Evolutionary conservation across 2,329 filamentous ascomycete species (phyloP).

Genomic region (Fusarium piperis): DNA sequence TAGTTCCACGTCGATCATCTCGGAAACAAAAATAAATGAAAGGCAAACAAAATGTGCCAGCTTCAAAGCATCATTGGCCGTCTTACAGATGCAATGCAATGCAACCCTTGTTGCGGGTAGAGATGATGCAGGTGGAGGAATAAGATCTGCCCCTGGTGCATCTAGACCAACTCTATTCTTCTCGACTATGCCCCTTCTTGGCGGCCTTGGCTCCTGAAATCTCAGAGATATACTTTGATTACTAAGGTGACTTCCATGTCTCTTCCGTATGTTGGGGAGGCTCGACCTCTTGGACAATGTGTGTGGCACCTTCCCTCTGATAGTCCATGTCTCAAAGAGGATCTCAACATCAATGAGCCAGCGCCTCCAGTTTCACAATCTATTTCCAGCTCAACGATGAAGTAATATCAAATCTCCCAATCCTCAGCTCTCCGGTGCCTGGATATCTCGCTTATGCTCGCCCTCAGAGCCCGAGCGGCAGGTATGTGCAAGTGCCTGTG

Average conservation of each 20-base stretch:
- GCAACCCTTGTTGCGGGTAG: neutral
- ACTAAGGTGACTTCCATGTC: neutral
- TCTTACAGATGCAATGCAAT: neutral
- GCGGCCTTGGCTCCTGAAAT: neutral
- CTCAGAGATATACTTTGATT: neutral
- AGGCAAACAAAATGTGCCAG: neutral
- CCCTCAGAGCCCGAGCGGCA: neutral
- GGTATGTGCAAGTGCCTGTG: neutral
- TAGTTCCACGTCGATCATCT: neutral
- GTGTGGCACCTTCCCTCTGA: neutral
- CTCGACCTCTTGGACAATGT: neutral
- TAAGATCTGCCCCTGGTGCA: neutral
- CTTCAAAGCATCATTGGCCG: neutral
- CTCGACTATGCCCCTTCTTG: neutral
- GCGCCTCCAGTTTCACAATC: neutral
- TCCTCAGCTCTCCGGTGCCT: neutral
- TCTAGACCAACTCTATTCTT: neutral
- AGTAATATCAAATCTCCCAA: neutral
- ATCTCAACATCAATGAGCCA: neutral
- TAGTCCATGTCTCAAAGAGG: neutral
- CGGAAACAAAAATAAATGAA: neutral
- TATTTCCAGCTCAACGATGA: neutral
- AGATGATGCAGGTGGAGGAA: slow-evolving; percentile 2
- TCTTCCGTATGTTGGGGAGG: neutral
- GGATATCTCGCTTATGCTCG: neutral